These are phyloP conservation scores for Sarocladiaceae sp. DNA, from an alignment of 2,329 filamentous ascomycete species.

Conservation along the genomic window DNA sequence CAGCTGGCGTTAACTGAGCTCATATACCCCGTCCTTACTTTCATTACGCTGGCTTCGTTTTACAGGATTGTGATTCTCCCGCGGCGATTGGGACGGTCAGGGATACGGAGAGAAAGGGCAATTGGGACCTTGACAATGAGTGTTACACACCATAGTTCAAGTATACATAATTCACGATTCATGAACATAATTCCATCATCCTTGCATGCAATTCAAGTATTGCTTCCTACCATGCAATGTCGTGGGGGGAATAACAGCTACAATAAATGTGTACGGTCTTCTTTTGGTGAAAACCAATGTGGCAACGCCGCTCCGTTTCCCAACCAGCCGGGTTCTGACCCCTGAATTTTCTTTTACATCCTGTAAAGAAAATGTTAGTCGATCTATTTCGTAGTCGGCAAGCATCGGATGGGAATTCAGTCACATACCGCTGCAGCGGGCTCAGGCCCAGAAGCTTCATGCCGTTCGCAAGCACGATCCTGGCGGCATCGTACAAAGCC, in stretches of 20 bases:
- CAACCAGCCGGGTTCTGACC: too few species aligned
- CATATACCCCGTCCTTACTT: neutral
- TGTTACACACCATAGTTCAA: neutral
- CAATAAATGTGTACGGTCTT: too few species aligned
- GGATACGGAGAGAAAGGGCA: too few species aligned
- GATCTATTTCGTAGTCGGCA: neutral
- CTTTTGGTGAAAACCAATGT: too few species aligned
- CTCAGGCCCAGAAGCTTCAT: conserved; percentile 77
- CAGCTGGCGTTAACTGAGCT: neutral
- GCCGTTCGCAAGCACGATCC: conserved; percentile 74
- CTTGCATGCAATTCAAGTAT: too few species aligned
- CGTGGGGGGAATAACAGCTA: too few species aligned
- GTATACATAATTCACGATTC: neutral
- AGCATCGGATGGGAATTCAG: neutral
- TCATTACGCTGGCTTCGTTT: neutral
- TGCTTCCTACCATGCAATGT: too few species aligned
- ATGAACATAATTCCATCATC: too few species aligned
- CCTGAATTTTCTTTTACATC: neutral
- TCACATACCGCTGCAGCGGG: conserved; percentile 58
- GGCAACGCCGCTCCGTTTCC: too few species aligned
- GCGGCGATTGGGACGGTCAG: neutral
- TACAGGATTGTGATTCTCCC: neutral
- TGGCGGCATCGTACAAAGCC: conserved; percentile 72
- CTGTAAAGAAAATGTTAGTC: too few species aligned
- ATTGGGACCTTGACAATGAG: neutral